Base-by-base conservation (phyloP, 2,329 filamentous ascomycete species). In the Neocatenulostroma microsporum region DNA sequence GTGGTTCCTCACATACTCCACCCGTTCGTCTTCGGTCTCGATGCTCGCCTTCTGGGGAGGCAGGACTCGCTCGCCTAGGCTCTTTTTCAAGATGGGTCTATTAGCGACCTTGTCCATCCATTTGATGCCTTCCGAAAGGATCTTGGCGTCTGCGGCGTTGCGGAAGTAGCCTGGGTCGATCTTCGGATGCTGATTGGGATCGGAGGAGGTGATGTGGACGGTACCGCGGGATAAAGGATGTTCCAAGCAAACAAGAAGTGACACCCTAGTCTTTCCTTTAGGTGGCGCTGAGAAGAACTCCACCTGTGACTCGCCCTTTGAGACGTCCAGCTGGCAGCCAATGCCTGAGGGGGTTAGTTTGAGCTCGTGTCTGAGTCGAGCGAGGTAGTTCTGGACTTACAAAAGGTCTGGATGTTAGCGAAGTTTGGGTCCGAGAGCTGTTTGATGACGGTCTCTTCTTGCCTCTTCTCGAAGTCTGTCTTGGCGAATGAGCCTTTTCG, bases 61-160 rank as follows among this genome's bases (percentile, higher is more conserved):
- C 30, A 57, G 54, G 5, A 59, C 52, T 2, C 63, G 53, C 6
- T 51, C 45, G 1, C 45, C 48, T 5, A 74, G 63, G 12, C 53
- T 64, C 19, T 65, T 51, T 0, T 58, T 58, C 24, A 73, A 67
- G 0, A 57, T 54, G 0, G 65, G 59, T 4, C 60, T 62, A 6
- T 63, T 52, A 4, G 62, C 60, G 55, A 74, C 67, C 20, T 62
- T 53, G 2, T 67, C 57, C 24, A 66, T 50, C 38, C 72, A 57
- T 26, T 53, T 50, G 35, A 60, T 47, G 3, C 50, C 53, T 32
- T 50, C 50, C 4, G 55, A 50, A 8, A 60, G 40, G 19, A 60
- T 51, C 17, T 52, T 50, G 11, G 51, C 49, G 34, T 61, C 57
- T 3, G 49, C 48, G 19, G 42, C 37, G 37, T 58, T 48, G 13